Percentiles rank a stretch among this genome's conserved stretches.
phyloP scores from a whole-genome alignment of 495 filamentous ascomycete species.

The Tuber aestivum region DNA sequence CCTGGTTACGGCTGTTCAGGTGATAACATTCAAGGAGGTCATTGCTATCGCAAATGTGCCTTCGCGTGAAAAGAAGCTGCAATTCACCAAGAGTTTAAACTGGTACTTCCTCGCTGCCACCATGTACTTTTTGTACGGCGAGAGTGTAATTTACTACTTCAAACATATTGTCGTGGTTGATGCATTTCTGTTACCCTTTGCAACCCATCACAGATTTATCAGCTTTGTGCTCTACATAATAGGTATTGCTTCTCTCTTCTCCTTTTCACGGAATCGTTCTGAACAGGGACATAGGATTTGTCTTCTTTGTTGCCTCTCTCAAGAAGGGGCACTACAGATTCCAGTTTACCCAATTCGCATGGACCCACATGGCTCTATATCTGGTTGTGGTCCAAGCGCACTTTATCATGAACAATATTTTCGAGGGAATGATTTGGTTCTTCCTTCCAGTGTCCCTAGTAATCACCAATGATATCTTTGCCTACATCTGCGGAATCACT shows the following conservation, averaged over 20 bases:
- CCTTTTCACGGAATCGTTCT: constrained; percentile 10
- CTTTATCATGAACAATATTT: constrained; percentile 99
- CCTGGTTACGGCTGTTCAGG: constrained; percentile 86
- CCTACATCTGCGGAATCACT: constrained; percentile 94
- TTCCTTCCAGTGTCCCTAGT: constrained; percentile 93
- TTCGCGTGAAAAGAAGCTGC: constrained; percentile 79
- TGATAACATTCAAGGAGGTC: constrained; percentile 98
- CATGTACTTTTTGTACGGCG: constrained; percentile 98
- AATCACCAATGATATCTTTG: constrained; percentile 98
- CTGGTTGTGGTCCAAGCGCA: constrained; percentile 96
- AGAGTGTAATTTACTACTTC: constrained; percentile 99
- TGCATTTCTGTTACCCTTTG: constrained; percentile 81
- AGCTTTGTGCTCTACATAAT: constrained; percentile 96
- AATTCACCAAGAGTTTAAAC: constrained; percentile 90
- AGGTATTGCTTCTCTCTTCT: constrained; percentile 53
- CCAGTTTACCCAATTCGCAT: constrained; percentile 98
- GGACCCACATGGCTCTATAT: constrained; percentile 99
- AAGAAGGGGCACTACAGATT: constrained; percentile 94
- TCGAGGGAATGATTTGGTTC: constrained; percentile 99
- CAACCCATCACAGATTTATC: constrained; percentile 97
- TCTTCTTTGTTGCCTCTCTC: constrained; percentile 96
- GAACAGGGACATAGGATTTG: constrained; percentile 63
- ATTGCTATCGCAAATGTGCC: constrained; percentile 96
- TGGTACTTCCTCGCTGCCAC: constrained; percentile 99
- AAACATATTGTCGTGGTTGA: constrained; percentile 97